Evolutionary conservation across 2,329 filamentous ascomycete genomes (phyloP).

Genomic region (Fusarium scirpi): DNA sequence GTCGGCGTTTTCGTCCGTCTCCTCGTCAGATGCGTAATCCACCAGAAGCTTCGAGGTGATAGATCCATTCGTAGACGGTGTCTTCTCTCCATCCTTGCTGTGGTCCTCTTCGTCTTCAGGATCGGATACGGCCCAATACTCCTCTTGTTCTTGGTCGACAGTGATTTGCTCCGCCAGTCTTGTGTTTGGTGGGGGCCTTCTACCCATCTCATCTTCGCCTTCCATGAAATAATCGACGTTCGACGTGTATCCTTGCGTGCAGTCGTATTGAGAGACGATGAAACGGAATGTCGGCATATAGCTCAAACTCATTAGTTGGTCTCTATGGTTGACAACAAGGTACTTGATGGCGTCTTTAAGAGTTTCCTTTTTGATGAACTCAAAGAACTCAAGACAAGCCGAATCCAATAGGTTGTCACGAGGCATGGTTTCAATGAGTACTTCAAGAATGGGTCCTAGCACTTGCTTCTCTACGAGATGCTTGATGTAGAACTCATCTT

Average conservation of each 20-base stretch:
- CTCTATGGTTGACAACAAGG: constrained; percentile 85
- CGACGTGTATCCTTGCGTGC: constrained; percentile 75
- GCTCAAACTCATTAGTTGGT: constrained; percentile 78
- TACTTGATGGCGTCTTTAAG: constrained; percentile 86
- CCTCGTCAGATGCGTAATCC: constrained; percentile 93
- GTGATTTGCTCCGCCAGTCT: constrained; percentile 78
- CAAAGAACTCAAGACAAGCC: constrained; percentile 92
- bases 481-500: constrained; percentile 91
- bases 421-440: constrained; percentile 86
- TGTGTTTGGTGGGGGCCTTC: constrained; percentile 57
- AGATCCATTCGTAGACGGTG: constrained; percentile 68
- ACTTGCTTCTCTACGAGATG: constrained; percentile 85
- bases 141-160: constrained; percentile 86
- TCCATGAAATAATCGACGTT: constrained; percentile 80
- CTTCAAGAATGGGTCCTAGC: constrained; percentile 85
- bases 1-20: constrained; percentile 70
- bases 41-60: constrained; percentile 79
- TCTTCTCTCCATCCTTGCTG: constrained; percentile 52
- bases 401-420: constrained; percentile 95
- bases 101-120: constrained; percentile 79
- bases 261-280: constrained; percentile 81
- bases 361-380: constrained; percentile 85
- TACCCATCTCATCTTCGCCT: constrained; percentile 69
- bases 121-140: constrained; percentile 93
- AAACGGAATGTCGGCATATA: constrained; percentile 88